Evolutionary conservation across 1,284 basidiomycete genomes (phyloP).

Genomic region (Gymnopus androsaceus): DNA sequence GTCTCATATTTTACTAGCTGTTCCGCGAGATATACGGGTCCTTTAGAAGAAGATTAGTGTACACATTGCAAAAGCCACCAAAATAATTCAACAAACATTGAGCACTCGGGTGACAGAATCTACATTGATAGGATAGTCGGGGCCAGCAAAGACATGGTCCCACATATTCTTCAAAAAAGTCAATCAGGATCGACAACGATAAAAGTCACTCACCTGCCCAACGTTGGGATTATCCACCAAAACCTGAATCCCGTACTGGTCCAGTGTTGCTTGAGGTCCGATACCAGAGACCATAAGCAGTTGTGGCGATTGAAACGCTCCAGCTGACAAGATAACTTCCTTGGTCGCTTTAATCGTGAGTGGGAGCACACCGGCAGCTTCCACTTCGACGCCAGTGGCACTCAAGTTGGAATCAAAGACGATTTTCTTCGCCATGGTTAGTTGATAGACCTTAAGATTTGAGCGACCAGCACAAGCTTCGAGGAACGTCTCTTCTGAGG

Average conservation of each 20-base stretch:
- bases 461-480: neutral
- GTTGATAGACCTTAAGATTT: neutral
- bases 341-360: neutral
- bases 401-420: neutral
- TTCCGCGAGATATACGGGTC: neutral
- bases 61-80: too few relatives aligned
- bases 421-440: neutral
- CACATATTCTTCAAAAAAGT: neutral
- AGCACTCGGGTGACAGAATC: neutral
- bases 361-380: neutral
- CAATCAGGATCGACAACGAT: neutral
- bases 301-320: slow-evolving; percentile 10
- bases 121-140: neutral
- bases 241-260: slow-evolving; percentile 1
- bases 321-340: slow-evolving; percentile 11
- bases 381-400: too few relatives aligned
- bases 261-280: slow-evolving; percentile 2
- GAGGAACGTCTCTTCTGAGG: neutral
- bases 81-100: neutral
- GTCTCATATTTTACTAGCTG: neutral
- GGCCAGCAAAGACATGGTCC: neutral
- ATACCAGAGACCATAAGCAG: slow-evolving; percentile 14
- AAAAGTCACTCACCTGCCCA: neutral
- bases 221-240: slow-evolving; percentile 1
- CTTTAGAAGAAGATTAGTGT: too few relatives aligned